phyloP scores from a whole-genome alignment of 805 yeast species.

The Saccharomycopsis synnaedendra region DNA sequence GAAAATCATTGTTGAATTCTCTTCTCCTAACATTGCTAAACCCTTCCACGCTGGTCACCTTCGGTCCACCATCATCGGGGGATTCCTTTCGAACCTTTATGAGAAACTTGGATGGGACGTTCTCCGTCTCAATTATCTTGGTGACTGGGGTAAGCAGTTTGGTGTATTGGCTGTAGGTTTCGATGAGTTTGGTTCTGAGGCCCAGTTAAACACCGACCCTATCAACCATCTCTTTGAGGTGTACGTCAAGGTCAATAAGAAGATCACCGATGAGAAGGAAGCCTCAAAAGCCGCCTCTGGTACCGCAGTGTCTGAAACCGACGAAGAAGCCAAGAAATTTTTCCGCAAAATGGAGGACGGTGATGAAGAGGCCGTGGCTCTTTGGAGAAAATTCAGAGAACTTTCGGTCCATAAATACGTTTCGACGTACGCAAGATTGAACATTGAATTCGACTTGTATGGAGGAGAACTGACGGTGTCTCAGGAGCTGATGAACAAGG shows the following conservation, averaged over 20 bases:
- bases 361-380: slow-evolving; percentile 60
- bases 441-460: slow-evolving; percentile 77
- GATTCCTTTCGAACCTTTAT: slow-evolving; percentile 81
- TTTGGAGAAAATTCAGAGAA: slow-evolving; percentile 88
- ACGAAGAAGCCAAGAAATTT: slow-evolving; percentile 76
- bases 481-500: slow-evolving; percentile 55
- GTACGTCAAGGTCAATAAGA: slow-evolving; percentile 78
- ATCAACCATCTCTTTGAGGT: slow-evolving; percentile 92
- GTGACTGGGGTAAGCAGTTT: slow-evolving; percentile 99
- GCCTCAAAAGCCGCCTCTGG: slow-evolving; percentile 19
- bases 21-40: slow-evolving; percentile 97
- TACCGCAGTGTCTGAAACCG: slow-evolving; percentile 33
- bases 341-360: slow-evolving; percentile 92
- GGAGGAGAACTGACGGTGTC: slow-evolving; percentile 96
- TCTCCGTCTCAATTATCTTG: slow-evolving; percentile 82
- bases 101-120: slow-evolving; percentile 93
- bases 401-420: slow-evolving; percentile 78
- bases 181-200: slow-evolving; percentile 73
- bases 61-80: slow-evolving; percentile 96
- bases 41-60: slow-evolving; percentile 99
- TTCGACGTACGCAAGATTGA: slow-evolving; percentile 82
- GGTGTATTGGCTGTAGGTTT: slow-evolving; percentile 94
- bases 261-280: slow-evolving; percentile 47
- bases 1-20: slow-evolving; percentile 73
- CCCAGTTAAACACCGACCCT: slow-evolving; percentile 61